phyloP scores from a whole-genome alignment of 192 early-diverging fungal genomes.

The Entophlyctis luteolus region DNA sequence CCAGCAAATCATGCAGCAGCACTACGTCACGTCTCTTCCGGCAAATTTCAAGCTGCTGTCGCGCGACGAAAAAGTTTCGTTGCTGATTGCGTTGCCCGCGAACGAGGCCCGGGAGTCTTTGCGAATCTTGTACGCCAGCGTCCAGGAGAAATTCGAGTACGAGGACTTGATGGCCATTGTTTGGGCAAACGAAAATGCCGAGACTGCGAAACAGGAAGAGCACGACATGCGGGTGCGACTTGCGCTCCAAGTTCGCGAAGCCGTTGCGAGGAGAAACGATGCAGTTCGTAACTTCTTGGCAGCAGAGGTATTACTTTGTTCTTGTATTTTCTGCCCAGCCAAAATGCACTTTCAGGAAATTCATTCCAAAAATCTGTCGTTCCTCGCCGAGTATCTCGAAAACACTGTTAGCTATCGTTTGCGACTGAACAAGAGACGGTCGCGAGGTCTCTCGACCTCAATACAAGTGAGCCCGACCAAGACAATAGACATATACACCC shows the following conservation, averaged over 20 bases:
- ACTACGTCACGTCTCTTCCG: conserved; percentile 16
- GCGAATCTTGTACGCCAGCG: conserved; percentile 4
- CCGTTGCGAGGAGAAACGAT: conserved; percentile 3
- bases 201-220: conserved; percentile 18
- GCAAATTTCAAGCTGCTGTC: conserved; percentile 2
- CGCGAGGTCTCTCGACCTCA: conserved; percentile 13
- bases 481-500: conserved; percentile 10
- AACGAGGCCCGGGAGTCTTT: conserved; percentile 3
- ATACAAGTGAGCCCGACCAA: conserved; percentile 11
- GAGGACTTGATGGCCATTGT: conserved; percentile 27
- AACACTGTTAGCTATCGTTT: conserved; percentile 21
- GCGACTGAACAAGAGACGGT: conserved; percentile 24
- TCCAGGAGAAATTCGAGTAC: conserved; percentile 16
- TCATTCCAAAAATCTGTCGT: conserved; percentile 23
- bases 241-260: conserved; percentile 12
- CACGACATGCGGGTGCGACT: conserved; percentile 9
- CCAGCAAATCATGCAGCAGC: background rate
- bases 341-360: conserved; percentile 30
- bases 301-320: conserved; percentile 2
- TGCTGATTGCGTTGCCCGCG: conserved; percentile 2
- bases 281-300: background rate
- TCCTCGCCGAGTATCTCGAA: conserved; percentile 23
- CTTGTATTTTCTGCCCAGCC: conserved; percentile 8
- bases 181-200: conserved; percentile 15
- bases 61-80: conserved; percentile 16